Evolutionary conservation across 1,139 yeast genomes (phyloP).

Genomic region (Debaryomyces udenii): DNA sequence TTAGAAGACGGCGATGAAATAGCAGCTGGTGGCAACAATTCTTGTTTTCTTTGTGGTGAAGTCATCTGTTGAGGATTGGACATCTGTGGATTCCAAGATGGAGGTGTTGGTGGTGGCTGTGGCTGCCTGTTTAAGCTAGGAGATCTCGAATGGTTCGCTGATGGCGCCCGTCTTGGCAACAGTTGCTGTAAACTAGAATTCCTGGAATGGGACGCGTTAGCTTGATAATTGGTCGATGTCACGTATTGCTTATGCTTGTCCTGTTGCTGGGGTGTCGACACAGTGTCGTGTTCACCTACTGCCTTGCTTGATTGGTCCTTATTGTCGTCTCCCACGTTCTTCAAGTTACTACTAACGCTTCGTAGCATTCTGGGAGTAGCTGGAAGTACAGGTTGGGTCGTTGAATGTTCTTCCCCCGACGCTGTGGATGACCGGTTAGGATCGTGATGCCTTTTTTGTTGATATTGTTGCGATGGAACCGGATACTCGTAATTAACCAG

Average conservation of each 20-base stretch:
- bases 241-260: conserved; percentile 2
- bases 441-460: conserved; percentile 7
- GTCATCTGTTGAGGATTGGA: conserved; percentile 12
- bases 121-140: conserved; percentile 14
- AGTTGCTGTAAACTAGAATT: conserved; percentile 8
- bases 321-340: conserved; percentile 17
- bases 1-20: conserved; percentile 20
- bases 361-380: conserved; percentile 84
- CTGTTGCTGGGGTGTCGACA: conserved; percentile 8
- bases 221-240: conserved; percentile 1
- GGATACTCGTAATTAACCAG: conserved; percentile 17
- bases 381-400: conserved; percentile 41
- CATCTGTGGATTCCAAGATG: conserved; percentile 3
- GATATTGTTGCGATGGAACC: conserved; percentile 9
- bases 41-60: conserved; percentile 18
- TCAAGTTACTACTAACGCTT: conserved; percentile 47
- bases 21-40: conserved; percentile 30
- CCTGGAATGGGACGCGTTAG: conserved; percentile 9
- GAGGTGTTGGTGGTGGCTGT: conserved; percentile 9
- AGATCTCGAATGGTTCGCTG: conserved; percentile 12
- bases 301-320: not conserved
- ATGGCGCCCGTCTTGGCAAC: conserved; percentile 3
- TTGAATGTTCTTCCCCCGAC: conserved; percentile 4
- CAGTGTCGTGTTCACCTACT: not conserved
- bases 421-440: conserved; percentile 3